Conservation (phyloP, 2,329 filamentous ascomycete species). For the Xylariaceae sp. region DNA sequence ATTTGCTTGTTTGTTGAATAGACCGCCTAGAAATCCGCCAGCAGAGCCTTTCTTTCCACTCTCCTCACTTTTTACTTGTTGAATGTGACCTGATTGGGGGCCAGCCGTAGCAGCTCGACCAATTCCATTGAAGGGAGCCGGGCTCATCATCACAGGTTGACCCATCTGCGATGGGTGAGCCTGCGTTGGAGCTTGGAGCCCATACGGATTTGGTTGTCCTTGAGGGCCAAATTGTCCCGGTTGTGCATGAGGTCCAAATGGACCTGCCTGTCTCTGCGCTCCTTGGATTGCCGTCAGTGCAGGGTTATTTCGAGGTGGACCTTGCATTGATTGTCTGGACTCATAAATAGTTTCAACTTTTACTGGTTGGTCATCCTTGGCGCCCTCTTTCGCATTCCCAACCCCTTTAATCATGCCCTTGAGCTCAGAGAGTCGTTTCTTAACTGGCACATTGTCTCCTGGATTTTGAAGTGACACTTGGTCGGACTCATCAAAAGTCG, state of each 20-base stretch:
- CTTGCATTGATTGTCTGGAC: constrained; percentile 31
- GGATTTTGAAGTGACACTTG: constrained; percentile 22
- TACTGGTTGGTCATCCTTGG: constrained; percentile 39
- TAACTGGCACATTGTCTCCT: constrained; percentile 30
- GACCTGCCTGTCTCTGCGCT: constrained; percentile 18
- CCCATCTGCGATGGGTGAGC: constrained; percentile 18
- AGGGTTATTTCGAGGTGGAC: constrained; percentile 21
- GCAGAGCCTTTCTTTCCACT: constrained; percentile 34
- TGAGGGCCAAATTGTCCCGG: constrained; percentile 3
- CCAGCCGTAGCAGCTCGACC: constrained; percentile 27
- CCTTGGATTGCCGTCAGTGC: constrained; percentile 11
- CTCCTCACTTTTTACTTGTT: constrained; percentile 35
- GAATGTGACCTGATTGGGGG: constrained; percentile 24
- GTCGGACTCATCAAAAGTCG: constrained; percentile 31
- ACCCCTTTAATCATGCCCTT: constrained; percentile 43
- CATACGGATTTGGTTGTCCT: constrained; percentile 1
- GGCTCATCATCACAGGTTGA: constrained; percentile 4
- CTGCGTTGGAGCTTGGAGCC: background rate
- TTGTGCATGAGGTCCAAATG: constrained; percentile 7
- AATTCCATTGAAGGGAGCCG: constrained; percentile 19
- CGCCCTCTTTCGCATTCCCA: constrained; percentile 38
- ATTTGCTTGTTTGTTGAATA: constrained; percentile 39
- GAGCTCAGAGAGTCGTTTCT: constrained; percentile 42
- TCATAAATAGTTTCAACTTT: constrained; percentile 29
- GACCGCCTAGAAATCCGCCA: constrained; percentile 36